These are phyloP conservation scores for Aspergillus bridgeri DNA, from an alignment of 495 filamentous ascomycete genomes.

Conservation along the genomic window DNA sequence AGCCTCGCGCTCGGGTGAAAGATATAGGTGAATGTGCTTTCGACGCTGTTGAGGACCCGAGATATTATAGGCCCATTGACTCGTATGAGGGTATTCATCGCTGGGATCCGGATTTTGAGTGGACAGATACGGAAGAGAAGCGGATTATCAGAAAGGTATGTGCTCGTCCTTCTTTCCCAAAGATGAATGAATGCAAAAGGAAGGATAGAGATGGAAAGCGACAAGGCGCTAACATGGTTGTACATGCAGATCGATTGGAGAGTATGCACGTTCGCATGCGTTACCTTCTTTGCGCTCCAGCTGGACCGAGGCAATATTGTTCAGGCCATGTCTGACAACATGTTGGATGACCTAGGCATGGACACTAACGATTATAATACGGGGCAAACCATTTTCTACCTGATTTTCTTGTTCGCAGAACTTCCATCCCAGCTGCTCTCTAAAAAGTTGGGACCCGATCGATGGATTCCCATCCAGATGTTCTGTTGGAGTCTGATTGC, in stretches of 20 bases:
- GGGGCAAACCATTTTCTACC: constrained; percentile 68
- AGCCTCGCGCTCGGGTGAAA: constrained; percentile 14
- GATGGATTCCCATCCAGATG: constrained; percentile 85
- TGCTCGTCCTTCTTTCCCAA: background rate
- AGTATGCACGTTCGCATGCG: constrained; percentile 62
- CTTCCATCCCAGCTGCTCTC: constrained; percentile 70
- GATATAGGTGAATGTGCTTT: constrained; percentile 29
- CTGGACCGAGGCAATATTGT: constrained; percentile 73
- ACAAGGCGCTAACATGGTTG: constrained; percentile 4
- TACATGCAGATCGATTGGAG: constrained; percentile 55
- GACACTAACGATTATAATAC: constrained; percentile 76
- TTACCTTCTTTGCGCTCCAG: constrained; percentile 83
- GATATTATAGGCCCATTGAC: constrained; percentile 57
- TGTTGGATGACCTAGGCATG: constrained; percentile 57
- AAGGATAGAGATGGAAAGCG: background rate
- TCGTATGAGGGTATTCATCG: constrained; percentile 69
- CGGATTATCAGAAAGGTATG: constrained; percentile 60
- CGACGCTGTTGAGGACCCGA: constrained; percentile 38
- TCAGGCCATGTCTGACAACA: constrained; percentile 68
- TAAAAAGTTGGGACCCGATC: constrained; percentile 75
- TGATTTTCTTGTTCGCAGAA: constrained; percentile 64
- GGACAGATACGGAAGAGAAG: constrained; percentile 68
- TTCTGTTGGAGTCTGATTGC: constrained; percentile 73
- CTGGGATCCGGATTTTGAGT: constrained; percentile 69
- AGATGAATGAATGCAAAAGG: background rate